Evolutionary conservation across 768 basidiomycete species (phyloP), one percentile per base, ranked within the genome.

Genomic region (Multifurca ochricompacta): DNA sequence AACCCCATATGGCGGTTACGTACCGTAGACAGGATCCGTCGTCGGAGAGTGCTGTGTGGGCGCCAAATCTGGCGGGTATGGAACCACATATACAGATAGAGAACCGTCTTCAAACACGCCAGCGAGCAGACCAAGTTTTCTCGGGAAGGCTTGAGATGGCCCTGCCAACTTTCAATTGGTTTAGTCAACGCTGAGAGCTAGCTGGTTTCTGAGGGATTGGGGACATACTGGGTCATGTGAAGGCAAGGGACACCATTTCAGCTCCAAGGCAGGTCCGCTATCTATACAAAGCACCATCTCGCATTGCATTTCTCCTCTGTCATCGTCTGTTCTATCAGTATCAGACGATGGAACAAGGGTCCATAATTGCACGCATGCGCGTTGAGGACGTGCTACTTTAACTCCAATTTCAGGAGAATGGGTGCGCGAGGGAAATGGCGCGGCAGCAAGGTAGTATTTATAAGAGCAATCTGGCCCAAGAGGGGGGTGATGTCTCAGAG

Each of bases 221-320:
- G 53, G 55, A 69, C 74, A 53, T 44, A 77, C 74, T 13, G 66
- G 43, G 53, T 91, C 90, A 61, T 90, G 80, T 16, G 86, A 81
- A 0, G 93, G 92, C 27, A 92, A 66, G 3, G 95, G 95, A 67
- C 94, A 94, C 94, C 95, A 98, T 69, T 86, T 91, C 13, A 94
- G 65, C 46, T 89, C 85, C 60, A 82, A 78, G 2, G 83, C 87
- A 4, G 87, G 78, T 0, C 94, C 92, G 18, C 75, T 74, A n/a
- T 93, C 85, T 8, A 91, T 60, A 58, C 92, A 94, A 1, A 98
- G 63, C 2, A 93, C 83, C 76, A 96, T 76, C 65, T 91, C 92
- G 59, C 93, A 95, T 16, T 65, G 71, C 74, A 89, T 77, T 51
- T 73, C 68, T 0, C 82, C 82, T 1, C 56, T 44, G 42, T 77